Evolutionary conservation across 1,284 basidiomycete species (phyloP), one percentile per base, ranked within the genome.

Genomic region (Kwoniella shivajii): DNA sequence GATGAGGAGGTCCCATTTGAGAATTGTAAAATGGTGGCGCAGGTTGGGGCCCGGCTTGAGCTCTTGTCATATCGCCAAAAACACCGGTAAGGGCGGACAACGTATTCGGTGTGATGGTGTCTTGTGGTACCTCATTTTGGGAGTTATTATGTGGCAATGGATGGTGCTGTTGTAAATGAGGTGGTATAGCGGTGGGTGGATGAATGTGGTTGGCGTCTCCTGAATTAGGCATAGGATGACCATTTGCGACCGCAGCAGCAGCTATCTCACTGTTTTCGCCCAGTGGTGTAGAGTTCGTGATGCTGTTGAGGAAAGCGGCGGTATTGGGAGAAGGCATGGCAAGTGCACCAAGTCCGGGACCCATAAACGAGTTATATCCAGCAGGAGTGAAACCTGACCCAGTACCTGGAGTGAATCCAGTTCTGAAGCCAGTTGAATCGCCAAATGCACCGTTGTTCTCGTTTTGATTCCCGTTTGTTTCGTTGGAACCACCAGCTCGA

Each of bases 51-150:
- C 50, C 52, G 24, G 45, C 50, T 30, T 53, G 48, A 34, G 56
- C 50, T 9, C 61, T 62, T 43, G 68, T 67, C 64, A 78, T 74
- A 54, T 77, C 76, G 61, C 73, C 83, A 64, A 89, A 84, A 4
- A 87, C 88, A 60, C 87, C 87, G 14, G 87, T 87, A 71, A 92
- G 84, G 47, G 88, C 88, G 57, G 83, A 89, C 63, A 93, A 84
- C 0, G 92, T 93, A 78, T 92, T 92, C 43, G 92, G 92, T 0
- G 92, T 95, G 77, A 95, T 92, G 34, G 90, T 89, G 4, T 86
- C 81, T 48, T 71, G 71, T 7, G 60, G 57, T 18, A 59, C 56
- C 31, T 60, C 61, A 18, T 46, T 39, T 36, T 65, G 58, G 1
- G 64, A 62, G 18, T 64, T 66, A 48, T 70, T 63, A 41, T 73